Percentiles rank a stretch among this genome's conserved stretches.
phyloP scores from a whole-genome alignment of 2,329 filamentous ascomycete species.

The Aschersonia sp. region DNA sequence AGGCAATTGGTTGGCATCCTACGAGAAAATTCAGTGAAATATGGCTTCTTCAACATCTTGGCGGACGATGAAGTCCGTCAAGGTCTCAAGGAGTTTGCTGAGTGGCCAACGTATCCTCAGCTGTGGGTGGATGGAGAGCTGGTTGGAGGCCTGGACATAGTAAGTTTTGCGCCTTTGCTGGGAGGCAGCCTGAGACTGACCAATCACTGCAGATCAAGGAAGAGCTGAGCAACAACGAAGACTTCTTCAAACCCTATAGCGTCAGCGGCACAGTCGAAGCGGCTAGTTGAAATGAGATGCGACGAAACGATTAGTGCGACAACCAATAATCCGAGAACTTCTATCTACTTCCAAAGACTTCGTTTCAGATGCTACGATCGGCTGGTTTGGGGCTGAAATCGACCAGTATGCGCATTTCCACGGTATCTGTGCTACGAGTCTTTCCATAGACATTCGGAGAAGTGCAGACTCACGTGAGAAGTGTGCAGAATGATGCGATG shows the following conservation, averaged over 20 bases:
- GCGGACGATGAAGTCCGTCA: constrained; percentile 95
- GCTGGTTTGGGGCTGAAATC: too few relatives aligned
- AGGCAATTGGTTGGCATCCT: constrained; percentile 76
- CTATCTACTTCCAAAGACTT: too few relatives aligned
- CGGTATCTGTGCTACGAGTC: too few relatives aligned
- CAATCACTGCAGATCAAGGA: constrained; percentile 60
- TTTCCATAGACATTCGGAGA: too few relatives aligned
- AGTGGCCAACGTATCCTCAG: constrained; percentile 97
- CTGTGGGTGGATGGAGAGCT: constrained; percentile 84
- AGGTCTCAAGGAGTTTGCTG: constrained; percentile 91
- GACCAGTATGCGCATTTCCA: too few relatives aligned
- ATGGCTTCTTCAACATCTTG: constrained; percentile 98
- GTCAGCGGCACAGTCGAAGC: constrained; percentile 29
- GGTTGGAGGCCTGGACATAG: constrained; percentile 89
- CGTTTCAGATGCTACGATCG: too few relatives aligned
- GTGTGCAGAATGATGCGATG: too few relatives aligned
- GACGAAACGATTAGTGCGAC: too few relatives aligned
- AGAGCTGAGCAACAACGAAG: constrained; percentile 68
- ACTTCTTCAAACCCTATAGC: constrained; percentile 67
- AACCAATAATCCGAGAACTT: too few relatives aligned
- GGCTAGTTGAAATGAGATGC: constrained; percentile 13
- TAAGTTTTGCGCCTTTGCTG: constrained; percentile 32
- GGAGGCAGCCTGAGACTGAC: neutral
- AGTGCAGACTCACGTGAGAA: too few relatives aligned
- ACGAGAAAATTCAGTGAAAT: constrained; percentile 81